Evolutionary conservation across 2,329 filamentous ascomycete species (phyloP).

Genomic region (Rugonectria rugulosa): DNA sequence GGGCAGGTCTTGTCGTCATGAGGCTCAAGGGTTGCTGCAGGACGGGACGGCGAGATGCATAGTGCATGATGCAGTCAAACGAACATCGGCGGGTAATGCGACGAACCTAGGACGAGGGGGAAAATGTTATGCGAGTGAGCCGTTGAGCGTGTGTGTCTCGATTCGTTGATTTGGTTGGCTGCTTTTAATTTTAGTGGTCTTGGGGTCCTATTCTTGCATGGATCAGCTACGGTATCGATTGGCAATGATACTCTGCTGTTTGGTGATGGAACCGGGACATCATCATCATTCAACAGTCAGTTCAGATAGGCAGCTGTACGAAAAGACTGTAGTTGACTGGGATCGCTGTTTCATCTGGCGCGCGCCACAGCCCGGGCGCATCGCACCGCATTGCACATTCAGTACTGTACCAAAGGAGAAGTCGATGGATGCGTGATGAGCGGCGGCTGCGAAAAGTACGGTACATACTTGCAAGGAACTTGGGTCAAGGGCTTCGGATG

Average conservation of each 20-base stretch:
- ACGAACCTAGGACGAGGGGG: conserved; percentile 29
- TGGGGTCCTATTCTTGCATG: not conserved
- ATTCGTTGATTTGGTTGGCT: conserved; percentile 14
- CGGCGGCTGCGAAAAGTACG: not conserved
- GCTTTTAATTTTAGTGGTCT: not conserved
- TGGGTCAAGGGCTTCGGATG: not conserved
- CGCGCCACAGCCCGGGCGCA: conserved; percentile 26
- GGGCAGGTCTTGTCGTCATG: conserved; percentile 27
- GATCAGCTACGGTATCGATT: too few species aligned
- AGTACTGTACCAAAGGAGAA: too few species aligned
- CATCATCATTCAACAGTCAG: too few species aligned
- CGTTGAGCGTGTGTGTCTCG: conserved; percentile 9
- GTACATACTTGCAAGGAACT: not conserved
- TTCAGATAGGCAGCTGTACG: too few species aligned
- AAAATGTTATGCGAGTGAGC: conserved; percentile 20
- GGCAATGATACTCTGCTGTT: too few species aligned
- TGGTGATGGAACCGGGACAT: too few species aligned
- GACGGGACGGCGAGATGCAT: conserved; percentile 33
- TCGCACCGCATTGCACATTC: conserved; percentile 4
- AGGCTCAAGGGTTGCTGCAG: conserved; percentile 37
- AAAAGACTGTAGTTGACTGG: not conserved
- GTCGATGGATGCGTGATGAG: not conserved
- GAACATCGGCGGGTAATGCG: conserved; percentile 28
- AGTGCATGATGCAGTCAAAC: conserved; percentile 28
- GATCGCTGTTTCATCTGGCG: conserved; percentile 38